These are phyloP conservation scores for Chaetomium sp. DNA, from an alignment of 2,329 filamentous ascomycete species.

Conservation along the genomic window DNA sequence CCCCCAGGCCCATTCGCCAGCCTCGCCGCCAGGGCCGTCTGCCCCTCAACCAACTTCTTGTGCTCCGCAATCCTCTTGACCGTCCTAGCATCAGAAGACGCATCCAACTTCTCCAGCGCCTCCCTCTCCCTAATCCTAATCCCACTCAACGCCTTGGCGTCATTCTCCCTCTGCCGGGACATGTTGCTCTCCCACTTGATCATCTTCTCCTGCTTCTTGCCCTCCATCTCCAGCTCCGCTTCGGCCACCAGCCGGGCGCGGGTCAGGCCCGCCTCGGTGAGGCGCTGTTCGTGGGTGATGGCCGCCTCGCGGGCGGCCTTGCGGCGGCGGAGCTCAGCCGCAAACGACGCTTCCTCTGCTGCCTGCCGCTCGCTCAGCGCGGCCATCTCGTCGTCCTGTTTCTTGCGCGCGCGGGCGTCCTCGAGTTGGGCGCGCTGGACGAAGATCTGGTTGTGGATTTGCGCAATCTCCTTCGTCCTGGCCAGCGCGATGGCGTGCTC, in stretches of 20 bases:
- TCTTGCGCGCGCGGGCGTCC: constrained; percentile 51
- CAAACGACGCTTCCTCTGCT: constrained; percentile 50
- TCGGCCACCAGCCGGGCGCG: constrained; percentile 50
- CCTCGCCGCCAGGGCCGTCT: constrained; percentile 44
- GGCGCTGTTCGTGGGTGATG: constrained; percentile 50
- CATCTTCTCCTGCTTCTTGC: constrained; percentile 46
- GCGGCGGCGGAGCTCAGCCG: constrained; percentile 42
- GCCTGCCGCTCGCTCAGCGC: constrained; percentile 49
- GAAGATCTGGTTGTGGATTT: constrained; percentile 54
- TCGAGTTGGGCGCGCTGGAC: constrained; percentile 54
- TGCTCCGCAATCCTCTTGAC: constrained; percentile 53
- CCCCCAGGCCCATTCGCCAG: constrained; percentile 37
- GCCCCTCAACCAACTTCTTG: constrained; percentile 52
- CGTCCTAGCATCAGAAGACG: constrained; percentile 49
- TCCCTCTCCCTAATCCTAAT: constrained; percentile 54
- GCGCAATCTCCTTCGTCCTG: constrained; percentile 54
- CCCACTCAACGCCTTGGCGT: constrained; percentile 53
- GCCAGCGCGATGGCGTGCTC: constrained; percentile 53
- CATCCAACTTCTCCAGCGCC: constrained; percentile 53
- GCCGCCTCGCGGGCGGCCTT: constrained; percentile 42
- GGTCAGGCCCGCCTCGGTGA: constrained; percentile 51
- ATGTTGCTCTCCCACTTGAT: constrained; percentile 54
- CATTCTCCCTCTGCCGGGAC: constrained; percentile 50
- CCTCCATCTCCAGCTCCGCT: constrained; percentile 51
- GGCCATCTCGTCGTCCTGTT: constrained; percentile 50